Base-by-base conservation (phyloP, 225 moss, liverwort and hornwort species). In the Polytrichum commune region DNA sequence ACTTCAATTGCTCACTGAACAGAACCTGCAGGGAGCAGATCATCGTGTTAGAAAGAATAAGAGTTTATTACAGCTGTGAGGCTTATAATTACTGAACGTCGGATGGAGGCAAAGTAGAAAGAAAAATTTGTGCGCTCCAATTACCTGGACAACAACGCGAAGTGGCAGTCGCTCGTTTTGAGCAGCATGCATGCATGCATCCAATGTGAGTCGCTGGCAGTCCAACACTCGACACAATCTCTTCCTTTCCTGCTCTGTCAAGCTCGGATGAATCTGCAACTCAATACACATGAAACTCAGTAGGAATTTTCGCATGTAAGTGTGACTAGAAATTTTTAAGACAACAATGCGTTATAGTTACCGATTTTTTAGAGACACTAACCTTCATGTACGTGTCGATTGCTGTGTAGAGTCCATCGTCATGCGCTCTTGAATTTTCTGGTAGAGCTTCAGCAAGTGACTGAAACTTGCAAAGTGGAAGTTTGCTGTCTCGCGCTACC, bases 321-420 rank as follows among this genome's bases (percentile, higher is more conserved):
- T 0, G 2, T 23, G 58, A 46, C 46, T 46, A 13, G 13, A 16
- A 46, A 9, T 46, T 0, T 46, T 46, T 13, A 16, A 46, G 46
- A 46, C 16, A 46, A 46, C 46, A 16, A 46, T 46, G 16, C 46
- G 26, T 61, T 61, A 23, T 13, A 61, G 18, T 61, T 23, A 13
- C 23, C 5, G 2, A 18, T 9, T 9, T 9, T 35, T 35, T 35
- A 2, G 32, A 57, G n/a, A n/a, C 16, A 61, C 61, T 32, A 22
- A 95, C 94, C 93, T 93, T 93, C 28, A 96, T 90, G 62, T 90
- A 96, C 3, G 93, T 96, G 77, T 96, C 96, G 5, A 93, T 73
- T 56, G 93, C 91, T 75, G 88, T 89, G 77, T 96, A 96, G 29
- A 96, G 76, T 23, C 93, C 96, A 61, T 96, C 91, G 68, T 96